Base-by-base conservation (phyloP, 495 filamentous ascomycete species). In the Lentithecium fluviatile region DNA sequence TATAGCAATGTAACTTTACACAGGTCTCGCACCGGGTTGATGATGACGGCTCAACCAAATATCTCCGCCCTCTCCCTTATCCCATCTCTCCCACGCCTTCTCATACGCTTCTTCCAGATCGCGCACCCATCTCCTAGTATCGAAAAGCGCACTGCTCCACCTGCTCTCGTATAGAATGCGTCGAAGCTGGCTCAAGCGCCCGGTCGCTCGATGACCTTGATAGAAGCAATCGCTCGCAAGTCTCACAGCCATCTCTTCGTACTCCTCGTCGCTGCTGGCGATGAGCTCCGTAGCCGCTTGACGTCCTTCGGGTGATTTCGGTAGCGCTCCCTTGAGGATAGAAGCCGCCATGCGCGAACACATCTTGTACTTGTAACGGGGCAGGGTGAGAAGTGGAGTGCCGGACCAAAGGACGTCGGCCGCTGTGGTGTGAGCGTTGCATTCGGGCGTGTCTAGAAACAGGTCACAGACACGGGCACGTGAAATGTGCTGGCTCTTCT, bases 361-460 rank as follows among this genome's bases (percentile, higher is more conserved):
- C 94, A 99, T 99, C 77, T 99, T 99, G 73, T 97, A 96, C 53
- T 85, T 81, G 74, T 97, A 94, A 29, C 93, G 83, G n/a, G 92
- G 91, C n/a, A 92, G 79, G 0, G 94, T 99, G 53, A 97, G 77
- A 51, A 99, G 79, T 34, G 94, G 94, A 6, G 95, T 99, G 52
- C 90, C 91, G 45, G 88, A 92, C 94, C 94, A 99, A 20, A 97
- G 79, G 8, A 97, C 87, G 69, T 99, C 94, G 5, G 94, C 95
- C 7, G 94, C 93, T 0, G 94, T 99, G 19, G 95, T 99, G 75
- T 99, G 94, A 5, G 91, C 94, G 71, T 97, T 97, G 76, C 94
- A 99, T 75, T 99, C 94, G 3, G 94, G 91, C 0, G 94, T 99
- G 73, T 99, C 94, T 20, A 99, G 82, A 69, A 99, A 96, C 36